Evolutionary conservation across 2,329 filamentous ascomycete species (phyloP), one percentile per base, ranked within the genome.

Genomic region (Cordyceps pruinosa): DNA sequence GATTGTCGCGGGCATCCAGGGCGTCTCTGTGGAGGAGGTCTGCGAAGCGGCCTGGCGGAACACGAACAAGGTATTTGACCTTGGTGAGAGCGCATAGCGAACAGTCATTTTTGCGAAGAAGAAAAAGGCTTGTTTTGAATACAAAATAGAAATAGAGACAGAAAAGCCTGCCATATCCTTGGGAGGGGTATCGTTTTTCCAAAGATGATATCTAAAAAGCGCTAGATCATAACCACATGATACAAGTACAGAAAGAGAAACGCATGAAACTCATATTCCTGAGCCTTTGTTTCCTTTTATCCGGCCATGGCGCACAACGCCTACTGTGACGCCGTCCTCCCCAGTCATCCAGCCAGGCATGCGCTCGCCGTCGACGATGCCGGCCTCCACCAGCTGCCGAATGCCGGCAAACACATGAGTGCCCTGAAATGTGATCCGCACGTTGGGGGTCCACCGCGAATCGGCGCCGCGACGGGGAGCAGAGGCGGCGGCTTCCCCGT

Each of bases 261-360:
- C 21, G 45, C 44, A 30, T 47, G 2, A 44, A 52, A 28, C 26
- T 48, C 62, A 82, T 58, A 84, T 59, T 1, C 81, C 80, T 1
- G 80, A 81, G 5, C 82, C 82, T 60, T 78, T 83, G 64, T 80
- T 72, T 1, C 80, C 82, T 44, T 73, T 73, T 64, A 91, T 84
- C 60, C 85, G 77, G 2, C 90, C 89, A 58, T 83, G 71, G 61
- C 78, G 80, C 4, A 95, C 83, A 28, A 83, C 79, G 0, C 89
- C 88, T 37, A 85, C 78, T 54, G 88, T 94, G 5, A 94, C 84
- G 0, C 86, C 88, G 45, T 90, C 88, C 66, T 96, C 90, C 2
- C 90, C 91, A 1, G 90, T 94, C 86, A 96, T 87, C 90, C 90
- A 96, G 0, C 88, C 88, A 0, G 91, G 90, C 87, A 95, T 92